Conservation (phyloP, 2,329 filamentous ascomycete genomes). For the Tolypocladium amazonense region DNA sequence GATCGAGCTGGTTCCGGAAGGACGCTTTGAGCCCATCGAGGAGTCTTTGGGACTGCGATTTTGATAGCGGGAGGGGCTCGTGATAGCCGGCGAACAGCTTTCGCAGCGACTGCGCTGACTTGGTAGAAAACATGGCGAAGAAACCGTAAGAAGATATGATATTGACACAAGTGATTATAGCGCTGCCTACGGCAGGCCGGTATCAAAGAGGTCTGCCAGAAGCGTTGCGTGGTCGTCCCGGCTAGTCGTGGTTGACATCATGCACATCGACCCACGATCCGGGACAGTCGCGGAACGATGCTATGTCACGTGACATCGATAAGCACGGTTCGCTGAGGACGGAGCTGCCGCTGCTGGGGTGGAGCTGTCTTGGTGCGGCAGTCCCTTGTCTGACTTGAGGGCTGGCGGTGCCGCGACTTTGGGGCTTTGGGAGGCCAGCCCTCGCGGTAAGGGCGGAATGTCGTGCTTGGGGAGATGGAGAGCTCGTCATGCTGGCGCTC, state of each 20-base stretch:
- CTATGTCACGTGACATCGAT: background rate
- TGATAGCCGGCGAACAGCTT: slow-evolving; percentile 33
- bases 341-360: background rate
- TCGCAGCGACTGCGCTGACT: slow-evolving; percentile 23
- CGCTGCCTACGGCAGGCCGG: slow-evolving; percentile 6
- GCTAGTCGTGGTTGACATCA: background rate
- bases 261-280: background rate
- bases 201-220: slow-evolving; percentile 1
- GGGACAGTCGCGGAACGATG: background rate
- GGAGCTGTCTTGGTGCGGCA: background rate
- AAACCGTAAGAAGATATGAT: background rate
- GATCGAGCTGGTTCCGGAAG: slow-evolving; percentile 47
- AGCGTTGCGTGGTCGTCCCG: background rate
- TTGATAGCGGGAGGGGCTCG: slow-evolving; percentile 39
- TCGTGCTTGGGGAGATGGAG: background rate
- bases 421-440: background rate
- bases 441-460: background rate
- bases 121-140: slow-evolving; percentile 26
- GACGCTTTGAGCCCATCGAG: slow-evolving; percentile 45
- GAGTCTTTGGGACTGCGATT: slow-evolving; percentile 41
- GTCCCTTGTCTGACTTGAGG: background rate
- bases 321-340: background rate
- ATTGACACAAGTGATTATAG: slow-evolving; percentile 14
- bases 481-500: background rate
- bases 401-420: background rate